Evolutionary conservation across 129 eudicot genomes (phyloP), one percentile per base, ranked within the genome.

Genomic region (Centaurea solstitialis): DNA sequence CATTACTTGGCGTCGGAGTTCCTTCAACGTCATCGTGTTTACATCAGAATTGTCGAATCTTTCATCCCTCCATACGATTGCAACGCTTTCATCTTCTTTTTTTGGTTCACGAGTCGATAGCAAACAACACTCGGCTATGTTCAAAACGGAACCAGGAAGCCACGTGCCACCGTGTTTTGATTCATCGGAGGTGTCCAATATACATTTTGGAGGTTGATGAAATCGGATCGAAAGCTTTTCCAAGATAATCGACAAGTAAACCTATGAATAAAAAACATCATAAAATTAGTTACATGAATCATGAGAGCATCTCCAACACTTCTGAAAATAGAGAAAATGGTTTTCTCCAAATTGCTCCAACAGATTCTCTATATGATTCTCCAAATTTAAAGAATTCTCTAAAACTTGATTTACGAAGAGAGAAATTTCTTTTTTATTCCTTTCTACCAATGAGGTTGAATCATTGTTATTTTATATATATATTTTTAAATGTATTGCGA

Each of bases 61-160:
- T 89, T 96, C 99, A 81, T 93, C 92, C 80, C 91, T 85, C 99
- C 99, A 93, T 45, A 91, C 89, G 35, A 96, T 82, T 6, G 99
- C 98, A 62, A 93, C 40, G 53, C 87, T 84, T 47, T 89, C 86
- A 57, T 90, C 89, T 70, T 74, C 86, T 79, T 90, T 89, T 57
- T 83, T 80, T 0, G 83, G 79, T 83, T 80, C 79, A 80, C 5
- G 77, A 66, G 87, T 85, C 18, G 99, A 64, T 59, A 75, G 53
- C 78, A 96, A 82, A 83, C 99, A 96, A 75, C 97, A 93, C 68
- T 96, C 98, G 0, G 99, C 92, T 65, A 93, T 89, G 88, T 96
- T 96, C 45, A 93, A 53, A 73, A 91, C 86, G 2, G 98, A 84
- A 67, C 94, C 95, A 43, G 97, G 97, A 80, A 96, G 85, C 99